These are phyloP conservation scores for Colletotrichum kahawae DNA, from an alignment of 2,329 filamentous ascomycete genomes.

Conservation along the genomic window DNA sequence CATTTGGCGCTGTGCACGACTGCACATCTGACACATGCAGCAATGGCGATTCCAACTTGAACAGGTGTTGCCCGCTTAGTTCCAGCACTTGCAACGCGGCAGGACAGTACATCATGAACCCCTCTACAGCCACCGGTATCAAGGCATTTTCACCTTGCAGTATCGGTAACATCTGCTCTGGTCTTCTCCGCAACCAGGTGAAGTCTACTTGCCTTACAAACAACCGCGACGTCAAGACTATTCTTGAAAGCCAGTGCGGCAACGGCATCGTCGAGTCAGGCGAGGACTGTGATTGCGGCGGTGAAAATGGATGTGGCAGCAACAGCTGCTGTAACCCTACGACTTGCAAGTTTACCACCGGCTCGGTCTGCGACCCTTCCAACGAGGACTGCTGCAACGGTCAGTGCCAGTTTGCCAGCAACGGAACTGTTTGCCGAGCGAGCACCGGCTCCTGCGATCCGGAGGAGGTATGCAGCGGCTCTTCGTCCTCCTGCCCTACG, in stretches of 20 bases:
- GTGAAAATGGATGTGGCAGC: slow-evolving; percentile 69
- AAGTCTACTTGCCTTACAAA: slow-evolving; percentile 79
- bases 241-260: slow-evolving; percentile 85
- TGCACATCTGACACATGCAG: slow-evolving; percentile 74
- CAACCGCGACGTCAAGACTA: slow-evolving; percentile 82
- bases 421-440: slow-evolving; percentile 78
- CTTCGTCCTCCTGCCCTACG: slow-evolving; percentile 72
- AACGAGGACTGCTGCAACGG: slow-evolving; percentile 83
- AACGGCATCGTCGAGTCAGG: slow-evolving; percentile 92
- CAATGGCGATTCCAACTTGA: slow-evolving; percentile 57
- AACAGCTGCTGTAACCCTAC: slow-evolving; percentile 84
- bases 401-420: slow-evolving; percentile 69
- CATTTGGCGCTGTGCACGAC: slow-evolving; percentile 95
- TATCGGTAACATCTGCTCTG: slow-evolving; percentile 92
- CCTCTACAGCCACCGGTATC: slow-evolving; percentile 77
- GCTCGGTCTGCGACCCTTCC: slow-evolving; percentile 77
- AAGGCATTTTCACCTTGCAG: slow-evolving; percentile 85
- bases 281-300: slow-evolving; percentile 96
- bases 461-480: slow-evolving; percentile 81
- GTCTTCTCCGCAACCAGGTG: slow-evolving; percentile 78
- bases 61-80: slow-evolving; percentile 81
- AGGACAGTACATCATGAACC: slow-evolving; percentile 94
- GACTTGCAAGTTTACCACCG: slow-evolving; percentile 83
- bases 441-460: slow-evolving; percentile 86
- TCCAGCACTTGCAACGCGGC: slow-evolving; percentile 72